Conservation (phyloP, 129 eudicot species). For the Logfia minima region DNA sequence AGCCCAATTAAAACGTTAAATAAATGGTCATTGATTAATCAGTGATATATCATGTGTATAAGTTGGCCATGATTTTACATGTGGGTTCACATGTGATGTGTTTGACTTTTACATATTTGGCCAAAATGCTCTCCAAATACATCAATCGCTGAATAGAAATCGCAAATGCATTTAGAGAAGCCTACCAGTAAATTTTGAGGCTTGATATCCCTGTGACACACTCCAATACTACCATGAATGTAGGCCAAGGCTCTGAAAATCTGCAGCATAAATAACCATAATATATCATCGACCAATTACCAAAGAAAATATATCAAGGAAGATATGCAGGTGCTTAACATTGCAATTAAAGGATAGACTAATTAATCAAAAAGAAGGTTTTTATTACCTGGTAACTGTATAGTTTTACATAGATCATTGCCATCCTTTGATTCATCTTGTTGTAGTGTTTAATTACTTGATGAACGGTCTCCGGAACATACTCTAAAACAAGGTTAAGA, state of each 20-base stretch:
- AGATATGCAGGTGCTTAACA: background rate
- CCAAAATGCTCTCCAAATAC: background rate
- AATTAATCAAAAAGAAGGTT: background rate
- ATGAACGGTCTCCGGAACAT: constrained; percentile 89
- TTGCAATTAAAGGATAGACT: background rate
- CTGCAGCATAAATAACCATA: constrained; percentile 36
- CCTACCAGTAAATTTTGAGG: constrained; percentile 85
- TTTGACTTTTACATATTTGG: background rate
- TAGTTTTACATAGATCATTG: constrained; percentile 80
- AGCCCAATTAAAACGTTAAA: background rate
- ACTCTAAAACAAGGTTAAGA: constrained; percentile 81
- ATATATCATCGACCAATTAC: background rate
- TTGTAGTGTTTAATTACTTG: constrained; percentile 81
- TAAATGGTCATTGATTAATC: background rate
- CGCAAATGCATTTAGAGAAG: background rate
- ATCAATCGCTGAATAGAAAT: constrained; percentile 1
- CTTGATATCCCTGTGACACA: constrained; percentile 90
- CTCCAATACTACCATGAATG: constrained; percentile 82
- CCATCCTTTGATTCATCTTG: constrained; percentile 90
- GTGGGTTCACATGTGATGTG: background rate
- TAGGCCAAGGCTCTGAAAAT: constrained; percentile 76
- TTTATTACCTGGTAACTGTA: constrained; percentile 71
- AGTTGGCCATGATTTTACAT: background rate
- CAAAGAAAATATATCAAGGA: background rate
- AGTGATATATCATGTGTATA: background rate